Percentiles rank a stretch among this genome's conserved stretches.
Conservation (phyloP, 805 yeast species). For the Saccharomycopsis javanensis region DNA sequence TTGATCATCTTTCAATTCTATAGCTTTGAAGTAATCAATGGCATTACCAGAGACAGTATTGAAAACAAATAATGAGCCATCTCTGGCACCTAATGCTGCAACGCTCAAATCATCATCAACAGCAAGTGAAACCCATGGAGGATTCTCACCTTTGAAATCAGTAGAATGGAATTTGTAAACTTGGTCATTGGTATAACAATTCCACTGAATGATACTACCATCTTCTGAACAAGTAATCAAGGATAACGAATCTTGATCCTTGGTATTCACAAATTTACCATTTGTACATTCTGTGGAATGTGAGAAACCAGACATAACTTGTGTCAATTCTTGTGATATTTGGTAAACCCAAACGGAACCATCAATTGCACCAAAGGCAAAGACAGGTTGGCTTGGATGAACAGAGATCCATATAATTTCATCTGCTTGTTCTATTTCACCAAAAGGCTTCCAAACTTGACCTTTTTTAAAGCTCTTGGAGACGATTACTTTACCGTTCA, state of each 20-base stretch:
- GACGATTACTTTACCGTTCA: slow-evolving; percentile 79
- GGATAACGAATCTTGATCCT: slow-evolving; percentile 46
- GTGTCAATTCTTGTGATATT: slow-evolving; percentile 49
- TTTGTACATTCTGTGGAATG: slow-evolving; percentile 75
- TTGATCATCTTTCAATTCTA: slow-evolving; percentile 45
- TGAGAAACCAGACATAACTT: slow-evolving; percentile 67
- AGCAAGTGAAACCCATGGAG: slow-evolving; percentile 80
- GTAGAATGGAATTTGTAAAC: slow-evolving; percentile 56
- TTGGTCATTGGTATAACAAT: slow-evolving; percentile 66
- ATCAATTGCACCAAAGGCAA: slow-evolving; percentile 87
- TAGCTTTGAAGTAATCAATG: slow-evolving; percentile 53
- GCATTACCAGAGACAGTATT: slow-evolving; percentile 67
- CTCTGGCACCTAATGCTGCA: slow-evolving; percentile 77
- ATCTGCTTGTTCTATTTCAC: slow-evolving; percentile 74
- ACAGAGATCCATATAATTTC: slow-evolving; percentile 77
- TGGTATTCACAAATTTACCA: slow-evolving; percentile 62
- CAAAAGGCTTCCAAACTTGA: slow-evolving; percentile 62
- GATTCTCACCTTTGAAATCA: slow-evolving; percentile 53
- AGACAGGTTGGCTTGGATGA: slow-evolving; percentile 71
- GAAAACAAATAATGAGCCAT: slow-evolving; percentile 74
- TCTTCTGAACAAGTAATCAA: slow-evolving; percentile 77
- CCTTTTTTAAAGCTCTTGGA: slow-evolving; percentile 68
- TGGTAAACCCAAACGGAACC: slow-evolving; percentile 94
- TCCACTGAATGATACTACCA: slow-evolving; percentile 82
- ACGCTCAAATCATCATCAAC: slow-evolving; percentile 40